phyloP scores from a whole-genome alignment of 257 asterid species.

The Apocynum venetum region DNA sequence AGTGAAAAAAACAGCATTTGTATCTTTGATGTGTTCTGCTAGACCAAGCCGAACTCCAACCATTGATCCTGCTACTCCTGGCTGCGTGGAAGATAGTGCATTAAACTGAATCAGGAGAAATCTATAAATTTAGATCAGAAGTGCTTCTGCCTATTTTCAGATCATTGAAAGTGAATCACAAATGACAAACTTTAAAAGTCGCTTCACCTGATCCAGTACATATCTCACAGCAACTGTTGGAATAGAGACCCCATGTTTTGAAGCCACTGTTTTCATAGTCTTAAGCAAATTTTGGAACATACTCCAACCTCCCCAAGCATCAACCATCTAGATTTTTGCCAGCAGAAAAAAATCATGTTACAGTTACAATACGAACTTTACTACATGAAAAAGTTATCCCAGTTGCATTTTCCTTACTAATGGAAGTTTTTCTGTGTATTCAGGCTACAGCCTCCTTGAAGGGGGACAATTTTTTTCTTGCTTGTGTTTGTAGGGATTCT shows the following conservation, averaged over 20 bases:
- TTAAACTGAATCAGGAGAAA: slow-evolving; percentile 1
- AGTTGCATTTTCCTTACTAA: too few relatives aligned
- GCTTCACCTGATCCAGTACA: slow-evolving; percentile 71
- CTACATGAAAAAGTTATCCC: not conserved
- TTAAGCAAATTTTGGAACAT: slow-evolving; percentile 75
- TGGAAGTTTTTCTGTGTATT: too few relatives aligned
- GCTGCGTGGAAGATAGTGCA: slow-evolving; percentile 40
- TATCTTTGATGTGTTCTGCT: slow-evolving; percentile 68
- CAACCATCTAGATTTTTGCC: slow-evolving; percentile 68
- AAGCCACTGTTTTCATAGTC: slow-evolving; percentile 61
- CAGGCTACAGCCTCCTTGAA: too few relatives aligned
- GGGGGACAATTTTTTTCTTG: too few relatives aligned
- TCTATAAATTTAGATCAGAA: not conserved
- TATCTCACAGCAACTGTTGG: slow-evolving; percentile 85
- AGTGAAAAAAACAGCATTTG: slow-evolving; percentile 65
- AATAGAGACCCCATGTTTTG: slow-evolving; percentile 77
- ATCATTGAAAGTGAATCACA: not conserved
- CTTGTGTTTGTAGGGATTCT: too few relatives aligned
- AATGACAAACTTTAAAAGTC: not conserved
- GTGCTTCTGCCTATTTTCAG: not conserved
- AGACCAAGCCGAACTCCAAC: slow-evolving; percentile 91
- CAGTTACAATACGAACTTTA: not conserved
- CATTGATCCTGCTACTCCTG: slow-evolving; percentile 94
- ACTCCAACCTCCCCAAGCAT: slow-evolving; percentile 99
- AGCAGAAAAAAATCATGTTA: not conserved